Evolutionary conservation across 805 yeast genomes (phyloP), one percentile per base, ranked within the genome.

Genomic region (Pichia rugopelliculosa): DNA sequence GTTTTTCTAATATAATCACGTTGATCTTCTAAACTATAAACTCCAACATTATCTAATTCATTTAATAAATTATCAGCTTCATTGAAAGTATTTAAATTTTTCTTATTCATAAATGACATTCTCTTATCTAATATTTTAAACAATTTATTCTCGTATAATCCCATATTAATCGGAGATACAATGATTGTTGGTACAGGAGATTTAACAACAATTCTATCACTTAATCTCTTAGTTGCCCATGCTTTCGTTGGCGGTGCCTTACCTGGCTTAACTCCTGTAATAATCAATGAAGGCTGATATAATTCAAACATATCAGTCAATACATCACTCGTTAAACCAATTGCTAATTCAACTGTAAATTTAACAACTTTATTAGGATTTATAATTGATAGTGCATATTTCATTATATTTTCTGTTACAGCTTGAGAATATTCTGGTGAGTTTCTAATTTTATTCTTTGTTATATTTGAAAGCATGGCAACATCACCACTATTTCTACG

Each of bases 171-270:
- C 2, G 85, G 79, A 1, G 89, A 85, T 0, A 79, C 82, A 42
- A 82, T 75, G 22, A 83, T 71, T n/a, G 80, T 75, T 0, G 90
- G 89, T 15, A 82, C 72, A 4, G 82, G 79, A 54, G 74, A 80
- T 56, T 75, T 76, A 56, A 78, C 80, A 25, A 83, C 84, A 41
- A 82, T 67, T 42, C 86, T 66, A 58, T 82, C 87, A 22, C 84
- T 74, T 36, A 84, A 64, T 53, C 83, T 76, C 26, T 82, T 74
- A 6, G 84, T 76, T 37, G 66, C 66, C 84, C 88, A 79, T 22
- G 82, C 72, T 49, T 75, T 68, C 22, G 79, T 67, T 3, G 84
- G 80, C 17, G 69, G 65, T 1, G 80, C 79, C 41, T 55, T 53
- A 3, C 64, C 54, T 20, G 80, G 79, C 52, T 79, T 79, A 1